phyloP scores from a whole-genome alignment of 495 filamentous ascomycete genomes.

The Neohortaea acidophila region DNA sequence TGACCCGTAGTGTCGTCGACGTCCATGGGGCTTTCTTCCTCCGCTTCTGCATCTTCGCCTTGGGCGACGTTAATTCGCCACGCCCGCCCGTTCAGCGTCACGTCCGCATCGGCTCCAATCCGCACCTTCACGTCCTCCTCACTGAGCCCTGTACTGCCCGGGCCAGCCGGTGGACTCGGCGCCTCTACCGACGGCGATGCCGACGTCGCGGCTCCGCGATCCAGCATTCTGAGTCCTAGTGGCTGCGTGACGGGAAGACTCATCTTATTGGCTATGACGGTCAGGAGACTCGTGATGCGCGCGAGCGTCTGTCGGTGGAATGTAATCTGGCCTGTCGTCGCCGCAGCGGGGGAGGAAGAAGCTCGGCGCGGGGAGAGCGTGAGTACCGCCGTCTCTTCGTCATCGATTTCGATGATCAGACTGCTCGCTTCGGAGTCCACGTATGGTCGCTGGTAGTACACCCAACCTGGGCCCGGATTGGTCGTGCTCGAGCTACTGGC shows the following conservation, averaged over 20 bases:
- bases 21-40: slow-evolving; percentile 9
- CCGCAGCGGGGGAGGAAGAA: neutral
- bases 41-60: slow-evolving; percentile 25
- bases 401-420: slow-evolving; percentile 63
- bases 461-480: slow-evolving; percentile 34
- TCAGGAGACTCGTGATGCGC: slow-evolving; percentile 56
- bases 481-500: neutral
- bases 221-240: slow-evolving; percentile 49
- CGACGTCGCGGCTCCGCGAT: slow-evolving; percentile 36
- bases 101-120: slow-evolving; percentile 49
- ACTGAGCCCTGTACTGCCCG: slow-evolving; percentile 53
- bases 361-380: slow-evolving; percentile 26
- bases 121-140: slow-evolving; percentile 56
- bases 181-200: no score
- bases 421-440: slow-evolving; percentile 58
- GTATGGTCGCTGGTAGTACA: slow-evolving; percentile 71
- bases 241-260: slow-evolving; percentile 52
- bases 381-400: slow-evolving; percentile 47
- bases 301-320: slow-evolving; percentile 55
- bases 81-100: slow-evolving; percentile 51
- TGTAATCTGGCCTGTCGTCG: slow-evolving; percentile 36
- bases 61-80: neutral
- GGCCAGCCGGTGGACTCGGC: slow-evolving; percentile 44
- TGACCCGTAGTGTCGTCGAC: slow-evolving; percentile 3
- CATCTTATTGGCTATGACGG: slow-evolving; percentile 68